phyloP scores from a whole-genome alignment of 371 early-diverging fungal genomes.

The Encephalitozoon intestinalis region DNA sequence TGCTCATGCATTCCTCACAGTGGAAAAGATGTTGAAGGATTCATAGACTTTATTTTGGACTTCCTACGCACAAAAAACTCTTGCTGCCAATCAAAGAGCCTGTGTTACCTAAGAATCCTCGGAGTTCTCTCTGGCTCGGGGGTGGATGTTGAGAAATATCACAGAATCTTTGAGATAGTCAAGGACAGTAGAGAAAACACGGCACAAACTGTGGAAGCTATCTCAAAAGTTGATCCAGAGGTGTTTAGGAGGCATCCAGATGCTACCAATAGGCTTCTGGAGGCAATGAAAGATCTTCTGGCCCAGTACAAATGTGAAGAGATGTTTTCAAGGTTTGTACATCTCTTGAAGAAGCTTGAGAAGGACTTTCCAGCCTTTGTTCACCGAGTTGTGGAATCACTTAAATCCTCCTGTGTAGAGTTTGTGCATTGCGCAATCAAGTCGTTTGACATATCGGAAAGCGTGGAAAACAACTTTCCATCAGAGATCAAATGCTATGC shows the following conservation, averaged over 20 bases:
- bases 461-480: background rate
- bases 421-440: background rate
- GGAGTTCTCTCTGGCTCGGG: background rate
- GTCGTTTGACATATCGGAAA: constrained; percentile 13
- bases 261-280: background rate
- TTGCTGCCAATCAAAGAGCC: constrained; percentile 1
- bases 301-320: background rate
- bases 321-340: background rate
- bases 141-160: background rate
- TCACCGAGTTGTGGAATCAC: background rate
- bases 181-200: constrained; percentile 24
- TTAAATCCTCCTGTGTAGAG: background rate
- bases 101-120: constrained; percentile 29
- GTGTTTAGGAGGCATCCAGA: background rate
- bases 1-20: background rate
- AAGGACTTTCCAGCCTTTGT: constrained; percentile 7
- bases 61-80: background rate
- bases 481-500: constrained; percentile 34
- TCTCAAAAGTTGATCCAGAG: background rate
- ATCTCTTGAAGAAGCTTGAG: constrained; percentile 11
- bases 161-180: constrained; percentile 7
- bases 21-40: constrained; percentile 1
- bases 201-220: background rate
- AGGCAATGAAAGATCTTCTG: background rate
- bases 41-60: constrained; percentile 4